These are phyloP conservation scores for Suillus clintonianus DNA, from an alignment of 768 basidiomycete species.

Conservation along the genomic window DNA sequence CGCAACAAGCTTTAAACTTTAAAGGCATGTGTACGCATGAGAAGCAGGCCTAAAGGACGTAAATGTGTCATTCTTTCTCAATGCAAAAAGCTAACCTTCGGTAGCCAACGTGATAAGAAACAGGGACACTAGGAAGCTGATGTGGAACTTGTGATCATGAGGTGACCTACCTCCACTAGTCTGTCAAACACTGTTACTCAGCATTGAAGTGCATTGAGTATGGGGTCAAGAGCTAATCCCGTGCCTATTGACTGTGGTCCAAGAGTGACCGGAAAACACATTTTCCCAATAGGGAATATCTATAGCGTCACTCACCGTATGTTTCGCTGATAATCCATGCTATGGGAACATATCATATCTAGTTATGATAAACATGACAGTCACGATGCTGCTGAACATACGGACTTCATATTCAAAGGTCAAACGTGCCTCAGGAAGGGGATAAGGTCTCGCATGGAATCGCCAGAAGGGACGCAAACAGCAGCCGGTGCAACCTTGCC, in stretches of 20 bases:
- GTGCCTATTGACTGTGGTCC: neutral
- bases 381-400: conserved; percentile 3
- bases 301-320: conserved; percentile 5
- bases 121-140: neutral
- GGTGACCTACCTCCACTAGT: conserved; percentile 6
- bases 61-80: neutral
- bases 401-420: conserved; percentile 12
- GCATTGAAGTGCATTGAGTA: neutral
- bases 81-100: neutral
- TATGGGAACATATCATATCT: conserved; percentile 7
- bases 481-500: conserved; percentile 6
- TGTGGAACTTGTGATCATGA: neutral
- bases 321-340: neutral
- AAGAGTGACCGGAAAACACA: neutral
- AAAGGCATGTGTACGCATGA: conserved; percentile 12
- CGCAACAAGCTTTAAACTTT: neutral
- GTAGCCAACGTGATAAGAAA: conserved; percentile 9
- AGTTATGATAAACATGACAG: conserved; percentile 10
- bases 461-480: conserved; percentile 3
- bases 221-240: neutral
- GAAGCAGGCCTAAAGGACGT: conserved; percentile 5
- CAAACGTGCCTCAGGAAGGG: conserved; percentile 1
- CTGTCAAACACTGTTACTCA: conserved; percentile 5
- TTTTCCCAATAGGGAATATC: neutral
- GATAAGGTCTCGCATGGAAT: neutral